Base-by-base conservation (phyloP, 2,329 filamentous ascomycete species). In the Fusarium sp. region DNA sequence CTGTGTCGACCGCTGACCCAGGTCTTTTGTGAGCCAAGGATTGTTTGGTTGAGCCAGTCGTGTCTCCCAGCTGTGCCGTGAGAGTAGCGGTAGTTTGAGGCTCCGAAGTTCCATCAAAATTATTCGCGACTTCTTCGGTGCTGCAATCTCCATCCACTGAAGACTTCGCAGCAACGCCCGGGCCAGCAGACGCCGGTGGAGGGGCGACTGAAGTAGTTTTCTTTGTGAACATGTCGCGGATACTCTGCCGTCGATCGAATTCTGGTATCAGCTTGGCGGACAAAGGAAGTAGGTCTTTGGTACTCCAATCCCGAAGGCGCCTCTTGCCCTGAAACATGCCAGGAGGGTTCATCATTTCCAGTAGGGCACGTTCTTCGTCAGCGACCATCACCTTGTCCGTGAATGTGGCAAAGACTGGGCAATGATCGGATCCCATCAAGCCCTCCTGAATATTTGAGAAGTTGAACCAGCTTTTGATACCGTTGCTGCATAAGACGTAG, bases 351-450 rank as follows among this genome's bases (percentile, higher is more conserved):
- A 98, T 88, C 53, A 96, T 78, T 75, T 98, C 93, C 28, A 85
- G 79, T 4, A 93, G 82, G 71, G 89, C 78, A 4, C 86, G 77
- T 47, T 87, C 79, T 46, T 82, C 74, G 1, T 82, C 86, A 16
- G 84, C 79, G 8, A 86, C 71, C 0, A 76, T 74, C 3, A 97
- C 87, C 4, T 76, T 82, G 37, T 94, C 88, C 20, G 90, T 88
- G 25, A 97, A 83, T 4, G 87, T 85, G 1, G 90, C 93, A 78
- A 92, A 98, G 2, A 98, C 95, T 0, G 96, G 96, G 74, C 96
- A 99, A 79, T 99, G 96, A 76, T 99, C 96, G 3, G 95, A 98
- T 0, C 96, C 96, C 86, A 97, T 91, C 23, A 98, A 82, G 0
- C 94, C 94, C 79, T 97, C 93, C 78, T 98, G 96, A 32, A 98